These are phyloP conservation scores for Cladosporium phlei DNA, from an alignment of 2,329 filamentous ascomycete genomes.

Conservation along the genomic window DNA sequence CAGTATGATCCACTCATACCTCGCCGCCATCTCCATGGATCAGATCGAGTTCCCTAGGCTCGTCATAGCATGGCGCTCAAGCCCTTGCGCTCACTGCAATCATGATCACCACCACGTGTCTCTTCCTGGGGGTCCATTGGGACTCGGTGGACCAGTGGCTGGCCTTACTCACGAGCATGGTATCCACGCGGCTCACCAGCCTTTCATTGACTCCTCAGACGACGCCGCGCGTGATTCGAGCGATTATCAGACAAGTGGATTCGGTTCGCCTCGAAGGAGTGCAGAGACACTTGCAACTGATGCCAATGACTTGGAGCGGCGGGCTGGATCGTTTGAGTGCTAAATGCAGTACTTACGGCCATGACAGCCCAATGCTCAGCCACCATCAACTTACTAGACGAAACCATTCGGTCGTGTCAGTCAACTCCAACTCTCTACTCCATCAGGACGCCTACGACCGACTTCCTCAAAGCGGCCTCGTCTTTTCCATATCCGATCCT, in stretches of 20 bases:
- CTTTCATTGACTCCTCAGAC: constrained; percentile 2
- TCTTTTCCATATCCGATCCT: constrained; percentile 5
- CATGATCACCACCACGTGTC: background rate
- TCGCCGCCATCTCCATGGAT: background rate
- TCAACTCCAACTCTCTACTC: too few relatives aligned
- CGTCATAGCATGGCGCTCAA: background rate
- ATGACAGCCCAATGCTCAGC: too few relatives aligned
- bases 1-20: background rate
- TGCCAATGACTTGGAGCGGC: too few relatives aligned
- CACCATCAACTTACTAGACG: too few relatives aligned
- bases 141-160: background rate
- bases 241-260: constrained; percentile 3
- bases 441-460: background rate
- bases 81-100: background rate
- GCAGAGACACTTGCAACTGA: constrained; percentile 2
- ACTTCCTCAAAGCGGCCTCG: background rate
- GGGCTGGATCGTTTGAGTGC: too few relatives aligned
- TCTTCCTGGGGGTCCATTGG: background rate
- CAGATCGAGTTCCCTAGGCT: background rate
- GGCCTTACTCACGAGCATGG: background rate
- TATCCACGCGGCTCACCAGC: background rate
- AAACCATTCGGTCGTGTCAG: too few relatives aligned
- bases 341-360: too few relatives aligned
- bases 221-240: constrained; percentile 2
- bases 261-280: background rate